Conservation (phyloP, 768 basidiomycete species). For the Leccinum obscurum region DNA sequence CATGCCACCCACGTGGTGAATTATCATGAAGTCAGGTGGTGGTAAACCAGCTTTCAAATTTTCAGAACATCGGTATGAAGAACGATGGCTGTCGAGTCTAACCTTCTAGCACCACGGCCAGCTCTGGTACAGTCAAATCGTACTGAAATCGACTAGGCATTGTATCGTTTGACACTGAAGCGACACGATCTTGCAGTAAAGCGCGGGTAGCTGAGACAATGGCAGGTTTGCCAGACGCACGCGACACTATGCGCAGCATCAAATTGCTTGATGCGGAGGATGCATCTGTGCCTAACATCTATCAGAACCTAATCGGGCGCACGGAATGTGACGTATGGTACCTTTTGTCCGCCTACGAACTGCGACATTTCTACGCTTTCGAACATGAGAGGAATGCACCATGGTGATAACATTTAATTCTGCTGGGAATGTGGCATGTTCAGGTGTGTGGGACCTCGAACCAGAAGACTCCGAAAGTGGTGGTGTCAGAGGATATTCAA, state of each 20-base stretch:
- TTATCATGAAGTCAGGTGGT: conserved; percentile 75
- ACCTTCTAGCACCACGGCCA: conserved; percentile 64
- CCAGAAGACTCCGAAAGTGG: conserved; percentile 72
- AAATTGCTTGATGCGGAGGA: conserved; percentile 28
- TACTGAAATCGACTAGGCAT: conserved; percentile 21
- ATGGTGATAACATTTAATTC: conserved; percentile 24
- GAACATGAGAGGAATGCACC: conserved; percentile 13
- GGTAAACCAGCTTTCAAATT: conserved; percentile 55
- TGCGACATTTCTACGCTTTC: conserved; percentile 28
- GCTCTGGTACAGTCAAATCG: conserved; percentile 41
- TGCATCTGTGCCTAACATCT: conserved; percentile 11
- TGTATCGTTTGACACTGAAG: conserved; percentile 1
- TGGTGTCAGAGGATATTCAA: conserved; percentile 75
- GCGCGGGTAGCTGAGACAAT: conserved; percentile 55
- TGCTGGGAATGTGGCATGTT: conserved; percentile 12
- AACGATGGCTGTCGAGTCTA: conserved; percentile 15
- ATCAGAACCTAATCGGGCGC: conserved; percentile 13
- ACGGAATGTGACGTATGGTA: conserved; percentile 19
- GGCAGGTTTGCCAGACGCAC: conserved; percentile 62
- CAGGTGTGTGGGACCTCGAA: conserved; percentile 63
- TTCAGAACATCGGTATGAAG: conserved; percentile 10
- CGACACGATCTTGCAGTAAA: conserved; percentile 36
- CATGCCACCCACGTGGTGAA: conserved; percentile 54
- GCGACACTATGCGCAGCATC: conserved; percentile 57
- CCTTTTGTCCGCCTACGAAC: conserved; percentile 25